Evolutionary conservation across 306 rosid genomes (phyloP), one percentile per base, ranked within the genome.

Genomic region (Neltuma alba): DNA sequence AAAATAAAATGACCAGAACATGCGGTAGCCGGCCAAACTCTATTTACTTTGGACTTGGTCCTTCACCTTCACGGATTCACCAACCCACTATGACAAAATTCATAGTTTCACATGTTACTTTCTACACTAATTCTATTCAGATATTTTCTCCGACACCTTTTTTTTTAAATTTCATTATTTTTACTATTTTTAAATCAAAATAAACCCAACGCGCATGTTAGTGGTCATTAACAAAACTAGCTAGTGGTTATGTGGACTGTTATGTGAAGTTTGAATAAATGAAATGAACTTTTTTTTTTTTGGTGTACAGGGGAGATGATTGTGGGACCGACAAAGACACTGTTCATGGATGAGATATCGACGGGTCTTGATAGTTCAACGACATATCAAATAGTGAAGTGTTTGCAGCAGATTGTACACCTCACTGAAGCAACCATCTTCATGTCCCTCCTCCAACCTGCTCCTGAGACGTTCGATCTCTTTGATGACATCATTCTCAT

Each of bases 331-430:
- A 93, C 97, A 23, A 95, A 84, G 71, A 77, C 98, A 30, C 33
- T 95, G 18, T 95, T 93, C 79, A 95, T 92, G 98, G 99, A 95
- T 72, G 99, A 95, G 66, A 95, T 95, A 87, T 95, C 99, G 33
- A 95, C 98, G 0, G 99, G 99, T 58, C 92, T 95, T 0, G 99
- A 95, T 55, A 95, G 99, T 20, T 95, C 99, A 44, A 95, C 99
- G 4, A 95, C 99, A 12, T 95, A 7, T 77, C 99, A 95, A 78
- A 93, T 95, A 16, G 97, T 95, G 67, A 93, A 93, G 74, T 95
- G 99, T 45, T 58, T 95, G 27, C 98, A 95, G 57, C 99, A 95
- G 78, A 85, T 95, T 3, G 99, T 95, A 9, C 99, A 89, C 87
- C 91, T 91, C 2, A 93, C 90, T 0, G 97, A 95, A 47, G 98